Percentiles rank a stretch among this genome's conserved stretches.
Evolutionary conservation across 2,329 filamentous ascomycete genomes (phyloP).

Genomic region (Talaromyces piceae): DNA sequence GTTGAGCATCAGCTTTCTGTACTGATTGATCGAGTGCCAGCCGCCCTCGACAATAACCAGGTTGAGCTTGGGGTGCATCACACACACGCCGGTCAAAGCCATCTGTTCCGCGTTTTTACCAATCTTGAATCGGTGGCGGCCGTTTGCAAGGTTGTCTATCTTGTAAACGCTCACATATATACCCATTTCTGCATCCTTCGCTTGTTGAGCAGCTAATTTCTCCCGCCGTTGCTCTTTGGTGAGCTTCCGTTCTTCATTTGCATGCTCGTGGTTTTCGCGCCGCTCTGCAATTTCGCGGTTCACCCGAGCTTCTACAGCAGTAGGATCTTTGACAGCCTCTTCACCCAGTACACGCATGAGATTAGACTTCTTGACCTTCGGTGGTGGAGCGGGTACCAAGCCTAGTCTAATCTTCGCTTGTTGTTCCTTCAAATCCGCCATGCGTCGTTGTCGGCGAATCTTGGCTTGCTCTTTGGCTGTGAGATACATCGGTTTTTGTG

Average conservation of each 20-base stretch:
- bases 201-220: slow-evolving; percentile 75
- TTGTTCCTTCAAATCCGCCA: slow-evolving; percentile 89
- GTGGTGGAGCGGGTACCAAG: slow-evolving; percentile 78
- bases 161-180: slow-evolving; percentile 83
- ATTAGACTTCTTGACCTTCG: slow-evolving; percentile 96
- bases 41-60: slow-evolving; percentile 90
- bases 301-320: slow-evolving; percentile 89
- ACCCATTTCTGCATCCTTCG: slow-evolving; percentile 79
- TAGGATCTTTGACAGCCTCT: slow-evolving; percentile 89
- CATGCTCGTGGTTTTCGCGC: slow-evolving; percentile 64
- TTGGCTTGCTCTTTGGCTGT: slow-evolving; percentile 89
- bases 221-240: slow-evolving; percentile 80
- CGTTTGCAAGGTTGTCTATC: slow-evolving; percentile 81
- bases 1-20: slow-evolving; percentile 87
- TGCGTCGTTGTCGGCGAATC: slow-evolving; percentile 77
- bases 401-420: slow-evolving; percentile 94
- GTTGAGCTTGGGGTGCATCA: slow-evolving; percentile 84
- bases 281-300: slow-evolving; percentile 89
- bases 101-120: slow-evolving; percentile 86
- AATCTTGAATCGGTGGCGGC: slow-evolving; percentile 89
- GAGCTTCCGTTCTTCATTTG: slow-evolving; percentile 79
- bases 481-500: slow-evolving; percentile 83
- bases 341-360: slow-evolving; percentile 95
- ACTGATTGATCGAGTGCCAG: slow-evolving; percentile 70
- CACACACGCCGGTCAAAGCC: slow-evolving; percentile 77